Evolutionary conservation across 2,329 filamentous ascomycete species (phyloP).

Genomic region (Trichoderma koningii): DNA sequence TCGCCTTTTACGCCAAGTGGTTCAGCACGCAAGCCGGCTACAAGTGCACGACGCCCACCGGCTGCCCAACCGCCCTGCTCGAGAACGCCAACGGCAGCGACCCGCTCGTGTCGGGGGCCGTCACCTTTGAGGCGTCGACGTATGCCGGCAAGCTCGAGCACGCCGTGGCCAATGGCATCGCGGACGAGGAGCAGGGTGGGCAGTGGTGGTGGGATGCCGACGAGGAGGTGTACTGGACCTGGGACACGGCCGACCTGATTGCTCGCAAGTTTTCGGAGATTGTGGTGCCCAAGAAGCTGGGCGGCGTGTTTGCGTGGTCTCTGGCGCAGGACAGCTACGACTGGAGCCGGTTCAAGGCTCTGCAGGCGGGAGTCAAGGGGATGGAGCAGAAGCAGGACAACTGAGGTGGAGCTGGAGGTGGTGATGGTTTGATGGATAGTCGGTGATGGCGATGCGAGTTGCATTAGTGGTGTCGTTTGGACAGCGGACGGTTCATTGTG

Average conservation of each 20-base stretch:
- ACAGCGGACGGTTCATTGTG: not conserved
- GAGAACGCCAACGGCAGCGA: constrained; percentile 64
- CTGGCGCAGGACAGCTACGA: constrained; percentile 52
- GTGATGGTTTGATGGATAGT: not conserved
- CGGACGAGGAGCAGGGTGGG: constrained; percentile 52
- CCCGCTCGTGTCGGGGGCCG: constrained; percentile 50
- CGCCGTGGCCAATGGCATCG: constrained; percentile 45
- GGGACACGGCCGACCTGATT: constrained; percentile 55
- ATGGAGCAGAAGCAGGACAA: not conserved
- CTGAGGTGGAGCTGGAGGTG: not conserved
- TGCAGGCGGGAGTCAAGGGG: constrained; percentile 37
- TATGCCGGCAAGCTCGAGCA: constrained; percentile 43
- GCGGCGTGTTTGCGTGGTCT: constrained; percentile 57
- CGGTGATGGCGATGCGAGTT: not conserved
- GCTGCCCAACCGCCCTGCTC: constrained; percentile 60
- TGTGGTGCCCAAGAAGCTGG: constrained; percentile 45
- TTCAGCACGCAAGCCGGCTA: constrained; percentile 56
- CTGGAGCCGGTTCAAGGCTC: constrained; percentile 47
- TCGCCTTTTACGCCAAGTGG: constrained; percentile 71
- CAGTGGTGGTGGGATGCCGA: constrained; percentile 57
- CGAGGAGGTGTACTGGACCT: constrained; percentile 55
- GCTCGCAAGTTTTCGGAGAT: constrained; percentile 50
- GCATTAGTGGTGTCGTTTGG: not conserved
- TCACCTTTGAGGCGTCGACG: constrained; percentile 45
- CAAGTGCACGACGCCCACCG: constrained; percentile 53